Evolutionary conservation across 192 early-diverging fungal species (phyloP).

Genomic region (Coemansia sp.): DNA sequence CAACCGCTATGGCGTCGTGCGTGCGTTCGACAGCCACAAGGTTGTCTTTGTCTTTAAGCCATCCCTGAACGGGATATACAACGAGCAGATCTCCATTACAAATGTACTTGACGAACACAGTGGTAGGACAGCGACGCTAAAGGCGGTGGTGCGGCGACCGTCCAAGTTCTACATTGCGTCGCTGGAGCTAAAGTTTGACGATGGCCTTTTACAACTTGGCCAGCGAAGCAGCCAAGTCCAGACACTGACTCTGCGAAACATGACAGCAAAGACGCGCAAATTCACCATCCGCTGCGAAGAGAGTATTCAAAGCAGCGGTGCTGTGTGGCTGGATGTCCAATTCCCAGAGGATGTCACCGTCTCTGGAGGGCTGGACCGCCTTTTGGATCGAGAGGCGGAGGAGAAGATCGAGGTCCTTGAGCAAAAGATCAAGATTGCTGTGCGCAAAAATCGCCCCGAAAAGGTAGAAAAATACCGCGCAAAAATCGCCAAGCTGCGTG

Average conservation of each 20-base stretch:
- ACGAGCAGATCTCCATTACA: slow-evolving; percentile 81
- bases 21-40: slow-evolving; percentile 86
- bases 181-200: slow-evolving; percentile 70
- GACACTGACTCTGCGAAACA: slow-evolving; percentile 76
- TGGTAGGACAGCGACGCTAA: slow-evolving; percentile 74
- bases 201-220: slow-evolving; percentile 52
- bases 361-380: neutral
- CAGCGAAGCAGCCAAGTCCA: slow-evolving; percentile 53
- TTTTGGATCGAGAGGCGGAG: slow-evolving; percentile 60
- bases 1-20: slow-evolving; percentile 81
- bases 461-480: slow-evolving; percentile 81
- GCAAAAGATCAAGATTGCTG: slow-evolving; percentile 97
- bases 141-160: slow-evolving; percentile 86
- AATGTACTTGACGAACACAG: slow-evolving; percentile 86
- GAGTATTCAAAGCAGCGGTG: no score
- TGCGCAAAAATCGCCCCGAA: slow-evolving; percentile 79
- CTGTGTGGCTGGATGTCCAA: slow-evolving; percentile 14
- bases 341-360: slow-evolving; percentile 26
- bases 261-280: slow-evolving; percentile 70
- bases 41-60: slow-evolving; percentile 92
- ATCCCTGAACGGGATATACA: slow-evolving; percentile 79
- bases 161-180: slow-evolving; percentile 82
- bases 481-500: slow-evolving; percentile 70
- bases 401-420: slow-evolving; percentile 95
- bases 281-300: slow-evolving; percentile 57